These are phyloP conservation scores for Quercus parvula DNA, from an alignment of 306 rosid species.

Conservation along the genomic window DNA sequence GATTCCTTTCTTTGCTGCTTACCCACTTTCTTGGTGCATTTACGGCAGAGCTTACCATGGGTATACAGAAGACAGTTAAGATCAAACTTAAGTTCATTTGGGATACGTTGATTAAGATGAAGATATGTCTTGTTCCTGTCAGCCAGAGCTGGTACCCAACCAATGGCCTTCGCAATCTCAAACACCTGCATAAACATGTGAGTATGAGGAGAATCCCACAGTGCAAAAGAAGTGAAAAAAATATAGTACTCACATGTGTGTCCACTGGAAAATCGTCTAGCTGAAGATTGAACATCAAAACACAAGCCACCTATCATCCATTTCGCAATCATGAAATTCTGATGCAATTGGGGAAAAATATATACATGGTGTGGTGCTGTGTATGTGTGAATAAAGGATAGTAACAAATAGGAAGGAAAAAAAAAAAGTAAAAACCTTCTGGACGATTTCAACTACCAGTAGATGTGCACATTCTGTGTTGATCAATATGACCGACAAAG, in stretches of 20 bases:
- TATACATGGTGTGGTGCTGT: not conserved
- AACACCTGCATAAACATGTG: slow-evolving; percentile 51
- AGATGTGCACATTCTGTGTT: not conserved
- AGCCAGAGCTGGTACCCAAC: slow-evolving; percentile 78
- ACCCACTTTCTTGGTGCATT: slow-evolving; percentile 58
- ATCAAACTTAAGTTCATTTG: slow-evolving; percentile 80
- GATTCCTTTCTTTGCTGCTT: slow-evolving; percentile 35
- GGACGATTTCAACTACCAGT: not conserved
- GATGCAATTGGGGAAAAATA: not conserved
- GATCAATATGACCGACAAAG: not conserved
- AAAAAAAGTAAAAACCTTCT: not conserved
- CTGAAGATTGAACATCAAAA: slow-evolving; percentile 69
- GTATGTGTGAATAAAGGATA: not conserved
- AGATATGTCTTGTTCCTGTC: slow-evolving; percentile 81
- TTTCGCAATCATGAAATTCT: not conserved
- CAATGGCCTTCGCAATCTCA: slow-evolving; percentile 73
- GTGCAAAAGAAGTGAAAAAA: slow-evolving; percentile 12
- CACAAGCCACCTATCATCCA: slow-evolving; percentile 44
- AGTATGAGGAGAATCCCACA: not conserved
- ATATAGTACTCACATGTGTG: slow-evolving; percentile 68
- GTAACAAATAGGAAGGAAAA: not conserved
- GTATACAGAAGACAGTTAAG: slow-evolving; percentile 80
- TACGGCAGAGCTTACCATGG: slow-evolving; percentile 79
- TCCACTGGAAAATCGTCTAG: slow-evolving; percentile 93
- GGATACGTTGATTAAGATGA: slow-evolving; percentile 83